Percentiles rank a stretch among this genome's conserved stretches.
phyloP scores from a whole-genome alignment of 2,329 filamentous ascomycete species.

The Aspergillus sp. region DNA sequence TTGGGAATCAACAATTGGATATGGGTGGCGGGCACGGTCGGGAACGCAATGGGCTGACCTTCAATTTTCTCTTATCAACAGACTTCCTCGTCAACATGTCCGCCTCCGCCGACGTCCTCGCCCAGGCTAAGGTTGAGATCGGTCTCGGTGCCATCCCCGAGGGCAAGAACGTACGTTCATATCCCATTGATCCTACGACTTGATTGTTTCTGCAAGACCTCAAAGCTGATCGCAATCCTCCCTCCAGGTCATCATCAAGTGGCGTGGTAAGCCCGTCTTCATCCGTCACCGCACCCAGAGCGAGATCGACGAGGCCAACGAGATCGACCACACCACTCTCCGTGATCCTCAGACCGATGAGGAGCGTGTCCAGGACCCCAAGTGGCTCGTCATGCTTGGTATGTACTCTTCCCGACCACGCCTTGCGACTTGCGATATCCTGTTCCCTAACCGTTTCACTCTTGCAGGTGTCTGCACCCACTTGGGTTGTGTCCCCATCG shows the following conservation, averaged over 20 bases:
- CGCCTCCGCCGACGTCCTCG: slow-evolving; percentile 94
- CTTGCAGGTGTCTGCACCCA: slow-evolving; percentile 93
- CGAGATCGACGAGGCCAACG: slow-evolving; percentile 95
- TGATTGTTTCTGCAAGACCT: background rate
- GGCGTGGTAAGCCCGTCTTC: slow-evolving; percentile 99
- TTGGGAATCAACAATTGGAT: background rate
- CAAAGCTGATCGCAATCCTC: slow-evolving; percentile 10
- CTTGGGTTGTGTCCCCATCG: slow-evolving; percentile 97
- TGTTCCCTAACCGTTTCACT: background rate
- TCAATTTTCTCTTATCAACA: slow-evolving; percentile 45
- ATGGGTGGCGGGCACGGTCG: background rate
- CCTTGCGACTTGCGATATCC: background rate
- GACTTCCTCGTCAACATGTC: slow-evolving; percentile 99
- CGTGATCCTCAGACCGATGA: slow-evolving; percentile 89
- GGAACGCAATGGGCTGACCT: slow-evolving; percentile 20
- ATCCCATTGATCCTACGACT: background rate
- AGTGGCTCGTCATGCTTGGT: slow-evolving; percentile 99
- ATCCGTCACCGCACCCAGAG: slow-evolving; percentile 93
- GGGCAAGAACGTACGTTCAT: slow-evolving; percentile 87
- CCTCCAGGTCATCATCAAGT: slow-evolving; percentile 92
- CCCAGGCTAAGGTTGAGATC: slow-evolving; percentile 99
- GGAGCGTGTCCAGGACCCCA: slow-evolving; percentile 95
- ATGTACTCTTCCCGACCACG: slow-evolving; percentile 31
- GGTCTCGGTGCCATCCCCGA: slow-evolving; percentile 90
- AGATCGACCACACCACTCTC: slow-evolving; percentile 76